Evolutionary conservation across 2,329 filamentous ascomycete genomes (phyloP).

Genomic region (Pseudophaeomoniella oleicola): DNA sequence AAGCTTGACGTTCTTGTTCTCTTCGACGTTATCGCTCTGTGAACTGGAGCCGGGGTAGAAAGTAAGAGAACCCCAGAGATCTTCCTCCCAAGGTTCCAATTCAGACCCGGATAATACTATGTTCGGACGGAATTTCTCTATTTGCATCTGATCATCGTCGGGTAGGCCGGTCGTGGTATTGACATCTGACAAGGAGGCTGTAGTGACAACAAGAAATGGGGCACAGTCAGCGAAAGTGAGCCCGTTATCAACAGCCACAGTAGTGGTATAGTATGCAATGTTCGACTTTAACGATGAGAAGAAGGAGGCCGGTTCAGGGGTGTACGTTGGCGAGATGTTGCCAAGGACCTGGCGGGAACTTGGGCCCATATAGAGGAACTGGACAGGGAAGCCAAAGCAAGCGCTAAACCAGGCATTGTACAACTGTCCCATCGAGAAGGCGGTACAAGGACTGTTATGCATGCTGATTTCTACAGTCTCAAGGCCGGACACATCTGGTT

Average conservation of each 20-base stretch:
- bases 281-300: not conserved
- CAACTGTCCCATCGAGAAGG: conserved; percentile 46
- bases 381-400: conserved; percentile 47
- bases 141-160: conserved; percentile 37
- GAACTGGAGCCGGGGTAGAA: no score
- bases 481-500: conserved; percentile 34
- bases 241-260: conserved; percentile 24
- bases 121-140: conserved; percentile 59
- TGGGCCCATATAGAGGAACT: conserved; percentile 51
- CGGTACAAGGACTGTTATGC: conserved; percentile 42
- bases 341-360: conserved; percentile 48
- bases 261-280: not conserved
- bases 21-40: no score
- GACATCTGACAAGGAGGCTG: conserved; percentile 55
- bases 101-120: conserved; percentile 49
- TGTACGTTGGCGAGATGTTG: conserved; percentile 31
- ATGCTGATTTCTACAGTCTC: conserved; percentile 39
- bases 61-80: conserved; percentile 53
- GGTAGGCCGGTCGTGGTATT: conserved; percentile 34
- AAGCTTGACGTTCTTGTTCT: conserved; percentile 9
- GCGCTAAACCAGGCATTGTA: conserved; percentile 54
- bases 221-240: conserved; percentile 63
- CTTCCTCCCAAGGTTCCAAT: conserved; percentile 50
- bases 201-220: conserved; percentile 58
- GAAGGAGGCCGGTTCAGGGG: not conserved